phyloP scores from a whole-genome alignment of 2,329 filamentous ascomycete genomes.

The Trichoderma koningii region DNA sequence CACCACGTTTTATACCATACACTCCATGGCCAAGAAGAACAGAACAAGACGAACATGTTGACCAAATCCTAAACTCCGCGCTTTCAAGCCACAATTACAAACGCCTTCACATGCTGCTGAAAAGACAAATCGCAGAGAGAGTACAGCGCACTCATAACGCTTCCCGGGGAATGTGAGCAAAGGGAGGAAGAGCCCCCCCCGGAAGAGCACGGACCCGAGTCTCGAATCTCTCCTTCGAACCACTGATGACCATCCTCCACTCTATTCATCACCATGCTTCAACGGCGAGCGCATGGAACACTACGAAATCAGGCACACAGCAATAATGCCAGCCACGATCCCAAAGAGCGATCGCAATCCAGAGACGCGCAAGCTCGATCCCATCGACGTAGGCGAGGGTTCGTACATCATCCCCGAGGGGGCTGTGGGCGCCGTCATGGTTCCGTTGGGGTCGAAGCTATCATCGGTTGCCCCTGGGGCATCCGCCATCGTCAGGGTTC shows the following conservation, averaged over 20 bases:
- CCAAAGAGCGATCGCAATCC: not conserved
- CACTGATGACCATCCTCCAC: not conserved
- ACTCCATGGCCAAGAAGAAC: not conserved
- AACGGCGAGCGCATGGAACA: not conserved
- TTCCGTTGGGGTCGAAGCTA: conserved; percentile 33
- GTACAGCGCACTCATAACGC: conserved; percentile 15
- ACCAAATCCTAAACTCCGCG: conserved; percentile 6
- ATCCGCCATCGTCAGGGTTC: conserved; percentile 47
- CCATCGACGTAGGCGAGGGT: conserved; percentile 21
- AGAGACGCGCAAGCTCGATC: conserved; percentile 8
- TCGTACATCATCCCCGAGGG: conserved; percentile 27
- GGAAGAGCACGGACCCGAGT: not conserved
- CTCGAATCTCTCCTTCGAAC: not conserved
- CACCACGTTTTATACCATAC: not conserved
- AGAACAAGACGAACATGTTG: not conserved
- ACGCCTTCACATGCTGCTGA: conserved; percentile 22
- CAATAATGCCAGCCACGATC: conserved; percentile 4
- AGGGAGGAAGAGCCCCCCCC: not conserved
- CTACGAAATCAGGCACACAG: conserved; percentile 2
- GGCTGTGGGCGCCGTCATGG: conserved; percentile 27
- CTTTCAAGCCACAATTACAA: not conserved
- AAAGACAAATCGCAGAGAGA: conserved; percentile 6
- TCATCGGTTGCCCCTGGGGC: conserved; percentile 40
- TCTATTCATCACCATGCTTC: not conserved
- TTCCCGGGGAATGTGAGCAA: not conserved